These are phyloP conservation scores for Sporodiniella umbellata DNA, from an alignment of 371 early-diverging fungal species.

Conservation along the genomic window DNA sequence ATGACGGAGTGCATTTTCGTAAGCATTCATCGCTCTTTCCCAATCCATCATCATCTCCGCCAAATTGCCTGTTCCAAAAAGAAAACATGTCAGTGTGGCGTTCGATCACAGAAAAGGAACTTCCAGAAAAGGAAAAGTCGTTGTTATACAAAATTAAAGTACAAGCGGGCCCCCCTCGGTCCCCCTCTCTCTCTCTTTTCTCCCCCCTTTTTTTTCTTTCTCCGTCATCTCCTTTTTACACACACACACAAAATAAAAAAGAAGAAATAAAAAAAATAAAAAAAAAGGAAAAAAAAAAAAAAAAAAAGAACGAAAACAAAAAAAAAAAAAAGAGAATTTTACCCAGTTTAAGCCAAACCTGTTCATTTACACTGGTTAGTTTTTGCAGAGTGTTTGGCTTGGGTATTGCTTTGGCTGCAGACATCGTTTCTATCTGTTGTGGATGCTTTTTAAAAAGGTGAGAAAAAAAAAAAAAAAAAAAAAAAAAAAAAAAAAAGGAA, in stretches of 20 bases:
- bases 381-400: not conserved
- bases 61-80: slow-evolving; percentile 55
- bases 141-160: slow-evolving; percentile 3
- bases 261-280: slow-evolving; percentile 8
- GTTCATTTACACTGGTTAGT: not conserved
- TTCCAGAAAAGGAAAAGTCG: not conserved
- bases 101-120: slow-evolving; percentile 20
- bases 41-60: slow-evolving; percentile 76
- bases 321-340: slow-evolving; percentile 5
- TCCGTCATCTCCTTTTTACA: slow-evolving; percentile 47
- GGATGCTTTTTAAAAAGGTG: slow-evolving; percentile 15
- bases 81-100: slow-evolving; percentile 1
- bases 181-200: not conserved
- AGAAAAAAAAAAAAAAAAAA: slow-evolving; percentile 4
- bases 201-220: slow-evolving; percentile 7
- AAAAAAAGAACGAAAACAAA: slow-evolving; percentile 14
- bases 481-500: slow-evolving; percentile 7
- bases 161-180: slow-evolving; percentile 1
- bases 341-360: slow-evolving; percentile 1
- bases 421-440: slow-evolving; percentile 15
- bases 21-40: slow-evolving; percentile 79
- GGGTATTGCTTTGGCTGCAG: not conserved
- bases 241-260: slow-evolving; percentile 35
- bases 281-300: slow-evolving; percentile 10
- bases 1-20: slow-evolving; percentile 85